A percentile compares a stretch with the other conserved stretches of the same genome.
Conservation (phyloP, 495 filamentous ascomycete species). For the Aspergillus biplanus region DNA sequence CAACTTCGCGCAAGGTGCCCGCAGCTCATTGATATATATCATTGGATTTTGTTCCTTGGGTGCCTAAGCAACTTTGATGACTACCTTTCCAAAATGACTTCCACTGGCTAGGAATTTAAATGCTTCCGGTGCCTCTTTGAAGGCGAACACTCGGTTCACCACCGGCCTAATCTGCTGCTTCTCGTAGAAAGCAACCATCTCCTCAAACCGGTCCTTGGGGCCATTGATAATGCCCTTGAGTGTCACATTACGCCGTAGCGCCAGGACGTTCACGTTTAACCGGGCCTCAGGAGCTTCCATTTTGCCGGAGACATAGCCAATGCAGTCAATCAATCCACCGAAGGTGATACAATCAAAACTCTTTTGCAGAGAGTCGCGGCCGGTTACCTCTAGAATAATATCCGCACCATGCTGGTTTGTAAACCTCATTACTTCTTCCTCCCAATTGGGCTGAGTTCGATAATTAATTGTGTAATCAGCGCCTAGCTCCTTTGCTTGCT, state of each 20-base stretch:
- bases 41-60: no score
- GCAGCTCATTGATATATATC: no score
- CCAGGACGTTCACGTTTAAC: conserved; percentile 57
- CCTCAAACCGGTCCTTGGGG: conserved; percentile 60
- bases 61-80: conserved; percentile 41
- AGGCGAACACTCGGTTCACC: conserved; percentile 61
- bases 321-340: conserved; percentile 68
- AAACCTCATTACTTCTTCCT: conserved; percentile 64
- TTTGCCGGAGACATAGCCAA: conserved; percentile 68
- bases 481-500: conserved; percentile 61
- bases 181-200: conserved; percentile 64
- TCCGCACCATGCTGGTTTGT: conserved; percentile 66
- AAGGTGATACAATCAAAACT: conserved; percentile 65
- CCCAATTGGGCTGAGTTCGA: conserved; percentile 67
- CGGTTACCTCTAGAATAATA: conserved; percentile 71
- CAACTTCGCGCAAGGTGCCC: no score
- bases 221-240: conserved; percentile 67
- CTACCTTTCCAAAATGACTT: conserved; percentile 77
- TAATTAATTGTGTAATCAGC: conserved; percentile 69
- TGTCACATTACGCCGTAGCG: conserved; percentile 52
- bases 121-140: conserved; percentile 57
- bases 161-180: conserved; percentile 63
- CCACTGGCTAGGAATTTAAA: conserved; percentile 62
- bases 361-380: conserved; percentile 62
- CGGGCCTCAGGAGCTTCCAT: conserved; percentile 45